Base-by-base conservation (phyloP, 2,329 filamentous ascomycete species). In the Cladosporium halotolerans region DNA sequence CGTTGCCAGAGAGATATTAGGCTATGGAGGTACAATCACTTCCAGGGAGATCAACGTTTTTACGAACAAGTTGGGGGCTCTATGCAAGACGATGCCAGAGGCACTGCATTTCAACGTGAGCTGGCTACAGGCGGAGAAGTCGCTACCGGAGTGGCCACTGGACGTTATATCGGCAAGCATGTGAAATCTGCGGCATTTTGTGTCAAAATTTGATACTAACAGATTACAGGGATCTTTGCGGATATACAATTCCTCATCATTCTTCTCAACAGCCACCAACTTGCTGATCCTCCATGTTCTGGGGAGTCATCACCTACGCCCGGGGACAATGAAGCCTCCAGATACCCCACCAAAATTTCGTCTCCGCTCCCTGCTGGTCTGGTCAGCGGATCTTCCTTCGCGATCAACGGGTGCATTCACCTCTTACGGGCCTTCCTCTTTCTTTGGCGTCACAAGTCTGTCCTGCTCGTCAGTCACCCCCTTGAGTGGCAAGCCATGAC, bases 71-170 rank as follows among this genome's bases (percentile, higher is more conserved):
- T 57, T 78, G 9, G 61, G 67, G 14, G 62, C 63, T 3, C 57
- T 76, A 10, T 68, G 72, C 56, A 72, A 76, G n/a, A 76, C 74
- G 0, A 69, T 76, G 65, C 75, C 75, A 4, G 70, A 73, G 47
- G 66, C 67, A 46, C 61, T 78, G 4, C 73, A 74, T 36, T 77
- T 77, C 59, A 66, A 75, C 47, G 68, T 68, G n/a, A 67, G 63
- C 13, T 78, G 75, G 75, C 59, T 70, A 32, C 59, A 68, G 16
- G 53, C 66, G 11, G 62, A 66, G 1, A 71, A 65, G 14, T 55
- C 63, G 11, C 60, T 74, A 34, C 73, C 74, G 4, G 72, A 76
- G 46, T 76, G 73, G 73, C 73, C 75, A 2, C 58, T 76, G 18
- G 70, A 72, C 41, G 66, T 68, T 53, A 72, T 73, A 64, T 73